A percentile compares a stretch with the other conserved stretches of the same genome.
These are phyloP conservation scores for Paralagenidium karlingii DNA, from an alignment of 352 stramenopile genomes.

Conservation along the genomic window DNA sequence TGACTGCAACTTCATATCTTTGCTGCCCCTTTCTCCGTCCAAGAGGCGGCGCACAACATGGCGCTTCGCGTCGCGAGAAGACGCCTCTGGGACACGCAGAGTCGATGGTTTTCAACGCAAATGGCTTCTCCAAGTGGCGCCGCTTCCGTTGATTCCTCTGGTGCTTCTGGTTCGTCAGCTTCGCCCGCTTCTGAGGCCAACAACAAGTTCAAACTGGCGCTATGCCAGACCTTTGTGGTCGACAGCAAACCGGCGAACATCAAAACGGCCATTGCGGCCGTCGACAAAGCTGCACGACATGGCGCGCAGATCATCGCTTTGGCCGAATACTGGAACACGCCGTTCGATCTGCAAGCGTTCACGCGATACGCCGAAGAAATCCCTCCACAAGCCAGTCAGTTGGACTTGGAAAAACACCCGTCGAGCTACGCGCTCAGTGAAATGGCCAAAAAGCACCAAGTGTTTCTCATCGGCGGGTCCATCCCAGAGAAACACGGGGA, in stretches of 20 bases:
- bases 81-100: too few relatives aligned
- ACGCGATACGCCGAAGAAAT: constrained; percentile 95
- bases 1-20: too few relatives aligned
- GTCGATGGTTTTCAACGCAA: too few relatives aligned
- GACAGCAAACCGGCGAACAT: constrained; percentile 78
- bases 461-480: constrained; percentile 95
- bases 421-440: constrained; percentile 83
- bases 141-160: too few relatives aligned
- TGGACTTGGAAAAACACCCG: constrained; percentile 47
- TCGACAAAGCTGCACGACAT: constrained; percentile 55
- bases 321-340: constrained; percentile 94
- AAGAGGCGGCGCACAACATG: too few relatives aligned
- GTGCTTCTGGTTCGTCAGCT: too few relatives aligned
- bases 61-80: too few relatives aligned
- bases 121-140: too few relatives aligned
- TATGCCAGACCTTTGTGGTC: constrained; percentile 93
- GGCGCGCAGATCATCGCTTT: constrained; percentile 83
- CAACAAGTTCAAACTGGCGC: constrained; percentile 79
- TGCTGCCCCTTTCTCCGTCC: too few relatives aligned
- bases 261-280: constrained; percentile 43
- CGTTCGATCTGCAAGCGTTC: constrained; percentile 96
- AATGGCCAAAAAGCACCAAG: constrained; percentile 77
- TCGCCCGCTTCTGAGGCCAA: too few relatives aligned
- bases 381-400: constrained; percentile 43
- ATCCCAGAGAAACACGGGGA: constrained; percentile 86